A percentile compares a stretch with the other conserved stretches of the same genome.
phyloP scores from a whole-genome alignment of 306 rosid genomes.

The Acacia crassicarpa region DNA sequence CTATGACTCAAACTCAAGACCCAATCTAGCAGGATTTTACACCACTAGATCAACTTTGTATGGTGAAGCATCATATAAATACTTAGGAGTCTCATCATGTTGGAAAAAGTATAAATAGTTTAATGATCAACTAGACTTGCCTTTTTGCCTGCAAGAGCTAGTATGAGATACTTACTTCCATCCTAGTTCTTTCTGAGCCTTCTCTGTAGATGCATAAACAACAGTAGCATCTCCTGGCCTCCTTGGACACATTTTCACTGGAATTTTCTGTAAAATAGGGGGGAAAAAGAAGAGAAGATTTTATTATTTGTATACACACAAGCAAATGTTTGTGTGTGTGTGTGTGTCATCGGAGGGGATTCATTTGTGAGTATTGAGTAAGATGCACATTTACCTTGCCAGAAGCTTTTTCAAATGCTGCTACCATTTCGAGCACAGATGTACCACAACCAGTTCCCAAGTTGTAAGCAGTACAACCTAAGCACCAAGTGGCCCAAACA shows the following conservation, averaged over 20 bases:
- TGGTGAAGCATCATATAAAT: background rate
- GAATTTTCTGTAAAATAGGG: constrained; percentile 55
- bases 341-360: background rate
- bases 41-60: too few species aligned
- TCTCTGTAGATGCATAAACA: constrained; percentile 76
- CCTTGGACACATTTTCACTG: constrained; percentile 60
- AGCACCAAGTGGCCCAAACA: constrained; percentile 13
- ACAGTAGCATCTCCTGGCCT: constrained; percentile 87
- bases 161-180: constrained; percentile 65
- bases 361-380: background rate
- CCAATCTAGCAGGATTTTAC: too few species aligned
- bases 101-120: background rate
- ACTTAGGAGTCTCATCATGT: background rate
- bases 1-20: too few species aligned
- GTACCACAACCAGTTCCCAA: constrained; percentile 82
- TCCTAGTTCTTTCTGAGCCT: constrained; percentile 74
- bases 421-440: constrained; percentile 81
- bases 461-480: constrained; percentile 79
- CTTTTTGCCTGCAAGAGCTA: background rate
- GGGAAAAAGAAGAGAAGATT: background rate
- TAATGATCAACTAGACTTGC: background rate
- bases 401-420: constrained; percentile 76
- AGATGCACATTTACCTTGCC: constrained; percentile 53
- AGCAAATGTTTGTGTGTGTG: background rate
- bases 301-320: background rate